Conservation (phyloP, 768 basidiomycete species). For the Hygrocybe punicea region DNA sequence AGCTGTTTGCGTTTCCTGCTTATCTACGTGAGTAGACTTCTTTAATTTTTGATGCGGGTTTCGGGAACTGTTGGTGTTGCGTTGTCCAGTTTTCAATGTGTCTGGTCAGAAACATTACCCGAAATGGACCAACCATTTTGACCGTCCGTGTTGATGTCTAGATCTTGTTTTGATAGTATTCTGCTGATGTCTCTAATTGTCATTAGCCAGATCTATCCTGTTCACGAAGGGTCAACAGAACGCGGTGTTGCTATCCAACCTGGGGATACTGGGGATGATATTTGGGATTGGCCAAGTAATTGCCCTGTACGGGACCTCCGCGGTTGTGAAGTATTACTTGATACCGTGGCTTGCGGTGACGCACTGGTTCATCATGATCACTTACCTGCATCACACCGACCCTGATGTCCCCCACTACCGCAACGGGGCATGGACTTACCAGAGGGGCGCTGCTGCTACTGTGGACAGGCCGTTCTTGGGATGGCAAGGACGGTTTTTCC, state of each 20-base stretch:
- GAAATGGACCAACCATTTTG: slow-evolving; percentile 67
- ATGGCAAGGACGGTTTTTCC: slow-evolving; percentile 49
- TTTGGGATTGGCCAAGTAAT: slow-evolving; percentile 38
- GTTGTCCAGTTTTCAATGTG: slow-evolving; percentile 52
- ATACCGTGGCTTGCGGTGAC: slow-evolving; percentile 55
- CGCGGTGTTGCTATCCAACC: slow-evolving; percentile 54
- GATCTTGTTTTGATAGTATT: not conserved
- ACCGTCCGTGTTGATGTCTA: slow-evolving; percentile 32
- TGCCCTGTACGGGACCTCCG: slow-evolving; percentile 35
- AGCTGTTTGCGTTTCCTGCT: slow-evolving; percentile 57
- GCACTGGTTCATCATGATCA: slow-evolving; percentile 56
- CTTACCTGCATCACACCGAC: slow-evolving; percentile 42
- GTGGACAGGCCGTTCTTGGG: slow-evolving; percentile 47
- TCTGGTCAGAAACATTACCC: slow-evolving; percentile 59
- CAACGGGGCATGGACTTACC: slow-evolving; percentile 42
- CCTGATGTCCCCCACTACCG: slow-evolving; percentile 47
- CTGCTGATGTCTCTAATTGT: not conserved
- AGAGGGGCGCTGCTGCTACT: slow-evolving; percentile 47
- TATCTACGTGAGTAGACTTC: slow-evolving; percentile 48
- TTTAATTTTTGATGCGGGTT: not conserved
- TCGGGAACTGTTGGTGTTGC: slow-evolving; percentile 9
- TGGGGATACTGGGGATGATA: slow-evolving; percentile 52
- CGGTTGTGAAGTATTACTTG: slow-evolving; percentile 48
- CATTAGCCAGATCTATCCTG: slow-evolving; percentile 51
- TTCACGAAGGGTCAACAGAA: slow-evolving; percentile 52